These are phyloP conservation scores for Fusarium nygamai DNA, from an alignment of 2,329 filamentous ascomycete species.

Conservation along the genomic window DNA sequence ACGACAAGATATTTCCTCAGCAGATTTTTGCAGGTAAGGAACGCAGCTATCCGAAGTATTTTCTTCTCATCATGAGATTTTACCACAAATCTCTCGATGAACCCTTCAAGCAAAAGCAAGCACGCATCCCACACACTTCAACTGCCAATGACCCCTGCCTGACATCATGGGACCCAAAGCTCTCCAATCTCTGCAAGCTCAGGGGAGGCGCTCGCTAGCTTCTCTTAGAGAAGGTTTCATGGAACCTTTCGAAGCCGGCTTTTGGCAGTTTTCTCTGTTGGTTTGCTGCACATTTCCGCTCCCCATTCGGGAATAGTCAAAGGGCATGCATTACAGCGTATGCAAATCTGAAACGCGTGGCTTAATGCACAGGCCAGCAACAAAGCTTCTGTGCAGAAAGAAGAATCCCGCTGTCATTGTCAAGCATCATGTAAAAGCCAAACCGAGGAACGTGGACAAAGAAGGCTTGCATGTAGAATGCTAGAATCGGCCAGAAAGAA, in stretches of 20 bases:
- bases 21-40: constrained; percentile 8
- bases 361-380: constrained; percentile 29
- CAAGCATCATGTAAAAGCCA: not conserved
- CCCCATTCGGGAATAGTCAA: constrained; percentile 3
- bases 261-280: constrained; percentile 4
- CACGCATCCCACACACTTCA: not conserved
- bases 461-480: not conserved
- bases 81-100: not conserved
- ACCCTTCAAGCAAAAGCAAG: constrained; percentile 10
- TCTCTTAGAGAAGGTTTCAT: constrained; percentile 40
- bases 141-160: constrained; percentile 27
- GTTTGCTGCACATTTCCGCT: constrained; percentile 10
- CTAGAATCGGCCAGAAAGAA: not conserved
- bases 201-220: constrained; percentile 29
- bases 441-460: not conserved
- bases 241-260: constrained; percentile 35
- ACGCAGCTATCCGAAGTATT: constrained; percentile 3
- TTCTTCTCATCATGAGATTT: not conserved
- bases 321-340: constrained; percentile 8
- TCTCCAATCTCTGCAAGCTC: constrained; percentile 34
- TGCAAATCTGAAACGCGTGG: constrained; percentile 24
- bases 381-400: constrained; percentile 11
- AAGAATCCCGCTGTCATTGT: not conserved
- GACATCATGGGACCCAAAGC: constrained; percentile 35
- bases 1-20: not conserved